Evolutionary conservation across 345 rosid species (phyloP).

Genomic region (Eucalyptus virginea): DNA sequence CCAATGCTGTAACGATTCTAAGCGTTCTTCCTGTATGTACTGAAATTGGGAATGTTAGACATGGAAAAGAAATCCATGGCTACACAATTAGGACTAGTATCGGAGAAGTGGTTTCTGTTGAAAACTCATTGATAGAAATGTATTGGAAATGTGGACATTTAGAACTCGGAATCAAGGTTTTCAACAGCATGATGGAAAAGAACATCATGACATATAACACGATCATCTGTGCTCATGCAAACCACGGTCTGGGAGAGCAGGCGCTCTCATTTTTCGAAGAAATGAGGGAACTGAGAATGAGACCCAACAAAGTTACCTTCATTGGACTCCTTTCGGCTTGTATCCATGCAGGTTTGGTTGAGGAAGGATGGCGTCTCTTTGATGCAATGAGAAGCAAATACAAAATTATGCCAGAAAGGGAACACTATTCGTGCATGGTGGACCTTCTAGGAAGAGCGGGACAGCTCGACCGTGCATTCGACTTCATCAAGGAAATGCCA

Average conservation of each 20-base stretch:
- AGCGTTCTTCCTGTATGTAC: slow-evolving; percentile 38
- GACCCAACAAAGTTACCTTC: slow-evolving; percentile 38
- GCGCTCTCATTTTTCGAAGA: slow-evolving; percentile 17
- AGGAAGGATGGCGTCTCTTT: slow-evolving; percentile 21
- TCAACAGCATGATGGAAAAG: slow-evolving; percentile 16
- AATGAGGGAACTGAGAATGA: slow-evolving; percentile 21
- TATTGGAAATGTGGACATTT: slow-evolving; percentile 38
- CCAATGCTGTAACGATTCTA: slow-evolving; percentile 28
- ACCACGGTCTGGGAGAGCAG: slow-evolving; percentile 23
- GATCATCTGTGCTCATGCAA: slow-evolving; percentile 32
- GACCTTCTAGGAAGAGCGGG: slow-evolving; percentile 50
- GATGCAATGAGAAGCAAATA: slow-evolving; percentile 17
- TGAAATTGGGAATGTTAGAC: slow-evolving; percentile 14
- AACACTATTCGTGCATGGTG: slow-evolving; percentile 44
- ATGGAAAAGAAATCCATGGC: slow-evolving; percentile 48
- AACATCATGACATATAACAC: slow-evolving; percentile 42
- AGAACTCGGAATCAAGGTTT: slow-evolving; percentile 19
- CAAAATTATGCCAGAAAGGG: slow-evolving; percentile 15
- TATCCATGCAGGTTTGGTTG: slow-evolving; percentile 36
- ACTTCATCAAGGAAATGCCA: slow-evolving; percentile 26
- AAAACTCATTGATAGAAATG: slow-evolving; percentile 41
- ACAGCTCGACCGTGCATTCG: slow-evolving; percentile 13
- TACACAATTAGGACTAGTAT: slow-evolving; percentile 23
- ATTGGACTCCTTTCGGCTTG: slow-evolving; percentile 34
- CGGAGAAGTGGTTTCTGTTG: slow-evolving; percentile 10